Evolutionary conservation across 1,284 basidiomycete genomes (phyloP).

Genomic region (Cryptococcus sp.): DNA sequence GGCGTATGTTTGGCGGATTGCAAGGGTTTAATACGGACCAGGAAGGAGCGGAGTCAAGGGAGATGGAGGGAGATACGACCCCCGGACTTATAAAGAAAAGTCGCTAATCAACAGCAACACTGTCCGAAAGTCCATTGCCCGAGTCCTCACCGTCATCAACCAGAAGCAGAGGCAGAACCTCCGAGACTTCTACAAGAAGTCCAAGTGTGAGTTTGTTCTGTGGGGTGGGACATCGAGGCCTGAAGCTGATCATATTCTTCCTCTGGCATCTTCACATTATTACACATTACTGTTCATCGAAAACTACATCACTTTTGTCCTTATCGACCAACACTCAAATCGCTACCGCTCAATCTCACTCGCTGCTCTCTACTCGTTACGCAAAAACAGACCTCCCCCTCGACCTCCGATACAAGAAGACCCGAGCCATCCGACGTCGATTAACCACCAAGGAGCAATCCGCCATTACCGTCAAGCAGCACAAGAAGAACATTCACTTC

Average conservation of each 20-base stretch:
- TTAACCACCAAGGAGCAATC: slow-evolving; percentile 82
- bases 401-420: slow-evolving; percentile 97
- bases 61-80: neutral
- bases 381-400: slow-evolving; percentile 66
- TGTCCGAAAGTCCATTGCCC: slow-evolving; percentile 98
- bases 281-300: neutral
- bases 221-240: neutral
- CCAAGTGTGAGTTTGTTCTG: slow-evolving; percentile 40
- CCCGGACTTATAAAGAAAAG: neutral
- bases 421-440: slow-evolving; percentile 94
- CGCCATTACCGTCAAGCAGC: slow-evolving; percentile 81
- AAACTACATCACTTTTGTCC: neutral
- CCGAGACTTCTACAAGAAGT: slow-evolving; percentile 98
- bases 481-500: slow-evolving; percentile 93
- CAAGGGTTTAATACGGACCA: neutral
- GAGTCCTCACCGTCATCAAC: slow-evolving; percentile 98
- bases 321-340: neutral
- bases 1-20: too few species aligned
- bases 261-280: neutral
- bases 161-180: slow-evolving; percentile 96
- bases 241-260: neutral
- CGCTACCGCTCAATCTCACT: neutral
- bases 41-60: neutral
- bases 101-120: slow-evolving; percentile 65
- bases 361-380: neutral